These are phyloP conservation scores for Ganoderma resinaceum DNA, from an alignment of 1,284 basidiomycete species.

Conservation along the genomic window DNA sequence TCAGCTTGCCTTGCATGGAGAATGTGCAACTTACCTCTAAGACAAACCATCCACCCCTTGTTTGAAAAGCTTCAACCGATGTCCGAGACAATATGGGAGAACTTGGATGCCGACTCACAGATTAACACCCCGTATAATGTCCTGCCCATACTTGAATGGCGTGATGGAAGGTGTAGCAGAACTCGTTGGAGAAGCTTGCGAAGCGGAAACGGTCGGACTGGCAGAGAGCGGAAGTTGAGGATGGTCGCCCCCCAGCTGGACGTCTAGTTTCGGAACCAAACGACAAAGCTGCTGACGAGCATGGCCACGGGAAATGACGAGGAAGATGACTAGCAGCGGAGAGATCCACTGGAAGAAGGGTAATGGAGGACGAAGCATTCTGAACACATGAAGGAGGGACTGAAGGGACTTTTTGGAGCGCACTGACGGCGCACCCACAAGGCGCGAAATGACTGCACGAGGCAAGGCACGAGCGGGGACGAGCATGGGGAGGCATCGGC, in stretches of 20 bases:
- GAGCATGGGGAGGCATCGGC: neutral
- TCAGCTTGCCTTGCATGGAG: neutral
- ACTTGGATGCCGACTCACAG: conserved; percentile 61
- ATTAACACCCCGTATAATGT: conserved; percentile 68
- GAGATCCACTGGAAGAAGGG: neutral
- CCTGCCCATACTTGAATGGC: conserved; percentile 58
- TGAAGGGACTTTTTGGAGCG: neutral
- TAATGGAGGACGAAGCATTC: conserved; percentile 5
- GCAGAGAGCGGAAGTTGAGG: conserved; percentile 21
- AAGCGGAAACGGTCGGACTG: conserved; percentile 5
- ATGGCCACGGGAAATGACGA: conserved; percentile 4
- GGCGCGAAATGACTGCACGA: neutral
- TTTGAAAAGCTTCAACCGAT: conserved; percentile 30
- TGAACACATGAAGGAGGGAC: conserved; percentile 11
- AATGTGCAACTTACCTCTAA: conserved; percentile 53
- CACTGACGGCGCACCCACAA: neutral
- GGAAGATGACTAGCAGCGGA: conserved; percentile 6
- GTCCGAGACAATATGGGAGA: conserved; percentile 8
- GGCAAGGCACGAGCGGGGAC: neutral
- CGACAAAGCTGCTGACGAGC: conserved; percentile 34
- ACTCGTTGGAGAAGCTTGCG: conserved; percentile 3
- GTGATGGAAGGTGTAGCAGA: conserved; percentile 25
- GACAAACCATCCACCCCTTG: conserved; percentile 68
- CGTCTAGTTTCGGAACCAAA: conserved; percentile 30
- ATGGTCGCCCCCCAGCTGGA: conserved; percentile 8